Evolutionary conservation across 148 eudicot genomes (phyloP).

Genomic region (Cornus florida): DNA sequence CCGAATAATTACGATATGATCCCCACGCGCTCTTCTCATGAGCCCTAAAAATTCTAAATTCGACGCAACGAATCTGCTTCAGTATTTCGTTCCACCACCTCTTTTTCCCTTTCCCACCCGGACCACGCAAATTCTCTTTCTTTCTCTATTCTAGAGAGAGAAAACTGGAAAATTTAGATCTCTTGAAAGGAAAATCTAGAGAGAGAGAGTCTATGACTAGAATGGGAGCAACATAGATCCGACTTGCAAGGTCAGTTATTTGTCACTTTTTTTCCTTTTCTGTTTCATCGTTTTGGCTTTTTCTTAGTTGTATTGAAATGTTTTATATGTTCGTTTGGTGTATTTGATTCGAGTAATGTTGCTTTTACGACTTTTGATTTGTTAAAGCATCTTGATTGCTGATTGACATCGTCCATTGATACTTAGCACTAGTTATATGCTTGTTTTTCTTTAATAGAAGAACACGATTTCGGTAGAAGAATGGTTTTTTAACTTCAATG

Average conservation of each 20-base stretch:
- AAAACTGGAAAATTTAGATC: not conserved
- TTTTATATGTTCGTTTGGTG: not conserved
- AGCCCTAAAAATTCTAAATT: no score
- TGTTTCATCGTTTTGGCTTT: not conserved
- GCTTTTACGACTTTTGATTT: not conserved
- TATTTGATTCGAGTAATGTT: not conserved
- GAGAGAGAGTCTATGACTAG: not conserved
- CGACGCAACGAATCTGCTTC: no score
- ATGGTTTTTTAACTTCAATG: no score
- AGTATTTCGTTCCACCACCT: no score
- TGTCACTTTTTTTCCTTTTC: no score
- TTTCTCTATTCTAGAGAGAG: not conserved
- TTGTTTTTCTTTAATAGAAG: no score
- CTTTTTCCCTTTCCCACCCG: no score
- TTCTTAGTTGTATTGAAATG: no score
- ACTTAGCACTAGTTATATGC: not conserved
- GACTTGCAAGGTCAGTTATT: not conserved
- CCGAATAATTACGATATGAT: no score
- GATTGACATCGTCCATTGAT: not conserved
- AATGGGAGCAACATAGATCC: not conserved
- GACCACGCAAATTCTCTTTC: no score
- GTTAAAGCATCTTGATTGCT: not conserved
- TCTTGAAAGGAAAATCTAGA: not conserved
- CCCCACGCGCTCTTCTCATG: no score
- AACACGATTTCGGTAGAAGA: not conserved